Percentiles rank a stretch among this genome's conserved stretches.
Conservation (phyloP, 2,329 filamentous ascomycete genomes). For the Aquanectria penicillioides region DNA sequence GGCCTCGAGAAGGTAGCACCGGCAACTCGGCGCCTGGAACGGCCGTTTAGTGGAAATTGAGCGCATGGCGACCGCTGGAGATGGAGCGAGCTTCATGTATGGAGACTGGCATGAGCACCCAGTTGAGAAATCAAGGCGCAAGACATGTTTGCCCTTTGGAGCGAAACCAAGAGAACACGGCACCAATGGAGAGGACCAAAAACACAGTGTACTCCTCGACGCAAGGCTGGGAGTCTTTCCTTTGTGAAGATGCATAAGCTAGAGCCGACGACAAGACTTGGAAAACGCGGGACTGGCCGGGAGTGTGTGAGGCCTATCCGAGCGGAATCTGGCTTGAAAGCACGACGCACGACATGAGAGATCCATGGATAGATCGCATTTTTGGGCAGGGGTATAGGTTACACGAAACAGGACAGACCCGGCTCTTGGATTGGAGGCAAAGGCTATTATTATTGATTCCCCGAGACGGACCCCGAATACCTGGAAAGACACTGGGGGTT, state of each 20-base stretch:
- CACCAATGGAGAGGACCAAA: constrained; percentile 26
- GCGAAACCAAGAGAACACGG: constrained; percentile 37
- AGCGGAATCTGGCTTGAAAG: constrained; percentile 27
- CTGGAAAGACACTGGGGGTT: background rate
- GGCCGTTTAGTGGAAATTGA: constrained; percentile 49
- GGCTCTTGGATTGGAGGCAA: constrained; percentile 1
- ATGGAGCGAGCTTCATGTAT: constrained; percentile 26
- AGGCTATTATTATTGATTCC: constrained; percentile 15
- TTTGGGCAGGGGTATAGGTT: background rate
- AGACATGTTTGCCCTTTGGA: constrained; percentile 13
- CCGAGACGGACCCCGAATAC: background rate
- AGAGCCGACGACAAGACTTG: constrained; percentile 10
- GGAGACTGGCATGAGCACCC: constrained; percentile 7
- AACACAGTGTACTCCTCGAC: constrained; percentile 13
- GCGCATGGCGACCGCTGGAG: constrained; percentile 34
- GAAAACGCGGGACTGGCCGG: constrained; percentile 1
- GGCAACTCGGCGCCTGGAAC: constrained; percentile 51
- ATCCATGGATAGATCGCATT: constrained; percentile 6
- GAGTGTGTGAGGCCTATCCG: constrained; percentile 2
- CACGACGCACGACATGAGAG: constrained; percentile 17
- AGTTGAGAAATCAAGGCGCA: constrained; percentile 15
- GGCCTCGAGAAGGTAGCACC: constrained; percentile 49
- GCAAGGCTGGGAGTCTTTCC: constrained; percentile 31
- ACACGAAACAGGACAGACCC: background rate
- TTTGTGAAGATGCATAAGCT: constrained; percentile 24